Conservation (phyloP, 495 filamentous ascomycete genomes). For the Penicillium malachiteum region DNA sequence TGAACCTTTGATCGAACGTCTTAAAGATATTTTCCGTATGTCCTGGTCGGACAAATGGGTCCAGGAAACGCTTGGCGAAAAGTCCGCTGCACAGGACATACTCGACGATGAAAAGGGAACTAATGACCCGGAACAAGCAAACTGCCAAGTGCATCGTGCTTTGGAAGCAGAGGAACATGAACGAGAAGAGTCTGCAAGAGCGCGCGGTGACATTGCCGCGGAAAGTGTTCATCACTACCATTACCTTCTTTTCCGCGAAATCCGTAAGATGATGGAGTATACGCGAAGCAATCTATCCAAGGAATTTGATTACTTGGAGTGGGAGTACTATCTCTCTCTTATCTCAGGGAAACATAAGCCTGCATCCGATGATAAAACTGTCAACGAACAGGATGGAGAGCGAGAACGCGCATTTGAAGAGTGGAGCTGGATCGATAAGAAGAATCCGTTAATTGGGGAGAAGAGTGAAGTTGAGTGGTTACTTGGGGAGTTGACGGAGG, state of each 20-base stretch:
- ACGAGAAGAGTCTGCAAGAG: constrained; percentile 36
- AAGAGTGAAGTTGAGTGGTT: constrained; percentile 81
- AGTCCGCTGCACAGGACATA: constrained; percentile 1
- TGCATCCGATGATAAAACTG: constrained; percentile 19
- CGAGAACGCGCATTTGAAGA: constrained; percentile 11
- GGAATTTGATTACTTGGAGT: constrained; percentile 76
- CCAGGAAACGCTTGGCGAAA: constrained; percentile 22
- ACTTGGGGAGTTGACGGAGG: constrained; percentile 59
- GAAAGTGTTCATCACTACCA: constrained; percentile 61
- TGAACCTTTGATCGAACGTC: constrained; percentile 18
- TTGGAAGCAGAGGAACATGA: constrained; percentile 38
- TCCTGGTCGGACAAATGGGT: constrained; percentile 25
- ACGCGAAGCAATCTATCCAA: constrained; percentile 57
- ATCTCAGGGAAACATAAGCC: constrained; percentile 65
- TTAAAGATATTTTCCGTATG: constrained; percentile 18
- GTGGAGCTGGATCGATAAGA: constrained; percentile 78
- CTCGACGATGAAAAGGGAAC: constrained; percentile 1
- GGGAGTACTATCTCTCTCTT: constrained; percentile 75
- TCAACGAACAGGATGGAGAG: constrained; percentile 12
- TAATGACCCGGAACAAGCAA: neutral
- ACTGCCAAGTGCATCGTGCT: neutral
- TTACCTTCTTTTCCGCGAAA: constrained; percentile 64
- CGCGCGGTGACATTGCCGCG: constrained; percentile 42
- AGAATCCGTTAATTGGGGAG: constrained; percentile 70
- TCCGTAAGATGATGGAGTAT: constrained; percentile 64